Percentiles rank a stretch among this genome's conserved stretches.
These are phyloP conservation scores for Euphorbia tirucalli DNA, from an alignment of 345 rosid genomes.

Conservation along the genomic window DNA sequence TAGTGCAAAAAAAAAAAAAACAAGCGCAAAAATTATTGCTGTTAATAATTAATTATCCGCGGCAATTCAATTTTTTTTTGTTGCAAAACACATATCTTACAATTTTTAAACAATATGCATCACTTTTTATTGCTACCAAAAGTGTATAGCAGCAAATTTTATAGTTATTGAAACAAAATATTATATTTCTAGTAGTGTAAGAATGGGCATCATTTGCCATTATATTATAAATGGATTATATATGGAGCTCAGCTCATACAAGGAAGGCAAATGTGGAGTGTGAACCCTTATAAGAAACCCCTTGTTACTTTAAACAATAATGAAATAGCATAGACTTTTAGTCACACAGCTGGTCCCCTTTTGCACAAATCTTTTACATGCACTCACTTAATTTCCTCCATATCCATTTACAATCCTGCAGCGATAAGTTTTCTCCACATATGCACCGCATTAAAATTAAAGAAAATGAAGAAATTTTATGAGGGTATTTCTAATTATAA, in stretches of 20 bases:
- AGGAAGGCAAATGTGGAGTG: neutral
- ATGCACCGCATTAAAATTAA: no score
- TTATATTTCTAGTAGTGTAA: neutral
- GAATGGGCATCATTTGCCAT: neutral
- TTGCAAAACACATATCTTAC: no score
- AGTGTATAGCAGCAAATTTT: no score
- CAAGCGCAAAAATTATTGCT: no score
- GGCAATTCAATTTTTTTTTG: no score
- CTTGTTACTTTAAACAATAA: neutral
- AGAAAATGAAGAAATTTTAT: no score
- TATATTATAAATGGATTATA: neutral
- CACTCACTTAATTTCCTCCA: conserved; percentile 4
- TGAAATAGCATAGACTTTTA: neutral
- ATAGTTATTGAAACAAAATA: neutral
- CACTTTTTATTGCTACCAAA: no score
- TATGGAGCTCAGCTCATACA: neutral
- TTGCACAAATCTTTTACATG: conserved; percentile 1
- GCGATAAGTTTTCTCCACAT: neutral
- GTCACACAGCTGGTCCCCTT: neutral
- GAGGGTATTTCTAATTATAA: no score
- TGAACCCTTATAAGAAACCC: conserved; percentile 3
- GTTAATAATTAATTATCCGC: no score
- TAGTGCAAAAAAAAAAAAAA: no score
- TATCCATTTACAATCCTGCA: neutral
- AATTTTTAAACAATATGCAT: no score